Evolutionary conservation across 2,329 filamentous ascomycete genomes (phyloP).

Genomic region (Camillea tinctor): DNA sequence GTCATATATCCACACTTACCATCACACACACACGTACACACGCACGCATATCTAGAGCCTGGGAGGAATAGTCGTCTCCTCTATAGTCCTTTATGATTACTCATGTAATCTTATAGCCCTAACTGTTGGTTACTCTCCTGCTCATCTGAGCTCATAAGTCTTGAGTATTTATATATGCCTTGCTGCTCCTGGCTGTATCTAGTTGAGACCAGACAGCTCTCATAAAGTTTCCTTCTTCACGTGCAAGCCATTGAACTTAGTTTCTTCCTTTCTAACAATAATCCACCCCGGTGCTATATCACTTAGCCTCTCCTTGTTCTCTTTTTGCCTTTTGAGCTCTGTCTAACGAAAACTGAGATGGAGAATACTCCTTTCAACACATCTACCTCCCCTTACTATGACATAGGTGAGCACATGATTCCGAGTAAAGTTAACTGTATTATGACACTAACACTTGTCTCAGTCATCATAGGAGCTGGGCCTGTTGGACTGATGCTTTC

Average conservation of each 20-base stretch:
- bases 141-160: not conserved
- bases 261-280: not conserved
- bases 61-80: too few relatives aligned
- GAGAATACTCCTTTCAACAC: conserved; percentile 20
- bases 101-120: not conserved
- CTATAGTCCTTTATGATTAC: too few relatives aligned
- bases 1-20: not conserved
- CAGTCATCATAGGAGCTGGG: conserved; percentile 84
- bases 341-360: conserved; percentile 16
- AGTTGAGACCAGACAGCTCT: not conserved
- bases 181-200: not conserved
- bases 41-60: too few relatives aligned
- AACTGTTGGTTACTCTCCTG: not conserved
- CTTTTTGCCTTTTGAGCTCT: conserved; percentile 3
- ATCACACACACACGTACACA: too few relatives aligned
- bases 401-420: conserved; percentile 39
- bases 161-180: not conserved
- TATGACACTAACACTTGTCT: conserved; percentile 29
- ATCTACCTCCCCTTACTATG: conserved; percentile 35
- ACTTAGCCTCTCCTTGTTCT: not conserved
- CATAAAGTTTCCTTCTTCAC: not conserved
- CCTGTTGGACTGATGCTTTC: conserved; percentile 86
- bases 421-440: not conserved
- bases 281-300: not conserved
- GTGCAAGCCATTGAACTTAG: not conserved